Evolutionary conservation across 768 basidiomycete species (phyloP), one percentile per base, ranked within the genome.

Genomic region (Jaapia argillacea): DNA sequence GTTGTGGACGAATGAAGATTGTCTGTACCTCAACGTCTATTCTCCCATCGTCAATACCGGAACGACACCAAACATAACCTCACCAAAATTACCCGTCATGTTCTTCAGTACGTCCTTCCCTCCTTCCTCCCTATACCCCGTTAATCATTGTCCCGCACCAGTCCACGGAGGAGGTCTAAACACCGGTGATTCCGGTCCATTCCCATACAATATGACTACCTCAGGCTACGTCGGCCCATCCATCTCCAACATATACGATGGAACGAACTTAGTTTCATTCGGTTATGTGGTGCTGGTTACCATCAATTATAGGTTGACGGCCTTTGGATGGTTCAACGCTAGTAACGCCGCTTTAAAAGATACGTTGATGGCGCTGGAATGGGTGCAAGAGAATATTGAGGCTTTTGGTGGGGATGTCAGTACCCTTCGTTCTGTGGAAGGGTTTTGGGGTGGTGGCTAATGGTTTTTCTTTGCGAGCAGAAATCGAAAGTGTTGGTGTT

Each of bases 391-490:
- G 1, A 54, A 68, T 35, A 64, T 69, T 13, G 49, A 23, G 14
- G 45, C 52, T 12, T 70, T 68, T 43, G 65, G 67, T 4, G 67
- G 68, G 1, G 65, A 69, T 41, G 28, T 33, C 10, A 10, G 28
- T 33, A 10, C 28, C 28, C n/a, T n/a, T n/a, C n/a, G n/a, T n/a
- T n/a, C n/a, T n/a, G n/a, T n/a, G n/a, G n/a, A n/a, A n/a, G n/a
- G n/a, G n/a, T n/a, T n/a, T n/a, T n/a, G n/a, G n/a, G n/a, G n/a
- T n/a, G n/a, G n/a, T n/a, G n/a, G n/a, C n/a, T n/a, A n/a, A n/a
- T n/a, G n/a, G n/a, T n/a, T n/a, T n/a, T 33, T 33, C 10, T 33
- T 33, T 33, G 28, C 16, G 28, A 16, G 28, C 16, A 33, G 28
- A 10, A 10, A 16, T 10, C 10, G 28, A 33, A 16, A 16, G 28